These are phyloP conservation scores for Boletus semigastroideus DNA, from an alignment of 1,284 basidiomycete species.

Conservation along the genomic window DNA sequence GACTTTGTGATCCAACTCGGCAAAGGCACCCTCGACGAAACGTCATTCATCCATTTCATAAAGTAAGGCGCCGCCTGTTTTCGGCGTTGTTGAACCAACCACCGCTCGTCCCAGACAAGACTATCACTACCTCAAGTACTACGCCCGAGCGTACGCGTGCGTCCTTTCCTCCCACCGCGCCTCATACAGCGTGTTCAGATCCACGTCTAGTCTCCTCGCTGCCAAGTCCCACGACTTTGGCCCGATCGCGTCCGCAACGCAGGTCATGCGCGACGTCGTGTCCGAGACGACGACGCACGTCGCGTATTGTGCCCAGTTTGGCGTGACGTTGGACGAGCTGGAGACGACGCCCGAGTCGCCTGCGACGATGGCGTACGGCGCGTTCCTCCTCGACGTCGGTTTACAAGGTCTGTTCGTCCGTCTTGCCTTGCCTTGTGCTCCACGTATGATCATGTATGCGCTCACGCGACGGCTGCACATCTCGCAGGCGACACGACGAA, in stretches of 20 bases:
- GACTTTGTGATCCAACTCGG: conserved; percentile 80
- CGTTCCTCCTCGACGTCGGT: conserved; percentile 81
- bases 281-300: conserved; percentile 49
- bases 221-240: conserved; percentile 72
- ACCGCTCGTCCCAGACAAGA: conserved; percentile 54
- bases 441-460: too few relatives aligned
- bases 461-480: too few relatives aligned
- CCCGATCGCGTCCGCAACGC: conserved; percentile 67
- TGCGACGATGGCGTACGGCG: conserved; percentile 81
- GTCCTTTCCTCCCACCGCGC: too few relatives aligned
- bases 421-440: too few relatives aligned
- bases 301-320: conserved; percentile 69
- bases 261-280: too few relatives aligned
- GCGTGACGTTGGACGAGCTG: conserved; percentile 62
- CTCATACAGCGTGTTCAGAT: too few relatives aligned
- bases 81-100: not conserved
- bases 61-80: conserved; percentile 42
- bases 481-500: conserved; percentile 72
- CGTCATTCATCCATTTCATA: conserved; percentile 84
- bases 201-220: conserved; percentile 69
- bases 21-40: conserved; percentile 62
- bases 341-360: conserved; percentile 62
- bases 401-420: conserved; percentile 59
- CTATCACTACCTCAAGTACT: conserved; percentile 77
- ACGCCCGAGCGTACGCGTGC: conserved; percentile 71